A percentile compares a stretch with the other conserved stretches of the same genome.
phyloP scores from a whole-genome alignment of 1,139 yeast genomes.

The Taphrina flavorubra region DNA sequence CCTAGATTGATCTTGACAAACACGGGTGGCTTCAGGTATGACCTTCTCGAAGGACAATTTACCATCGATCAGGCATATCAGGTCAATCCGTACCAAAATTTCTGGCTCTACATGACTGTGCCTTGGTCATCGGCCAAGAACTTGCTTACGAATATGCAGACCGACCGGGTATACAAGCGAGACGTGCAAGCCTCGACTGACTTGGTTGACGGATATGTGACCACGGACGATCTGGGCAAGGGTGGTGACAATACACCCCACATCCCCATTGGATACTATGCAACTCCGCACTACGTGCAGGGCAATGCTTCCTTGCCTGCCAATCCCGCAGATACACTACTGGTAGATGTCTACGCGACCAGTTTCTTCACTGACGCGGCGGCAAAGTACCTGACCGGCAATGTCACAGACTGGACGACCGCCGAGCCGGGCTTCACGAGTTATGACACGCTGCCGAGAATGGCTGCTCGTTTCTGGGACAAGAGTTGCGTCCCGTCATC shows the following conservation, averaged over 20 bases:
- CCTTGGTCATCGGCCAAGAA: constrained; percentile 60
- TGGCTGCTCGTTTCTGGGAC: constrained; percentile 16
- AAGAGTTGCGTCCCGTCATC: constrained; percentile 13
- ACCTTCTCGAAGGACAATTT: constrained; percentile 82
- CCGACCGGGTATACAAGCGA: constrained; percentile 18
- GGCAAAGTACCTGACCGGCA: constrained; percentile 4
- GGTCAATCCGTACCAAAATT: constrained; percentile 83
- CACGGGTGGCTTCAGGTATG: constrained; percentile 89
- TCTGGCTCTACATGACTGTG: constrained; percentile 66
- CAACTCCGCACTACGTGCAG: constrained; percentile 62
- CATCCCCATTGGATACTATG: constrained; percentile 62
- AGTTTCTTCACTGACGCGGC: constrained; percentile 24
- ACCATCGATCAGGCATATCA: constrained; percentile 80
- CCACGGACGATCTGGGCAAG: constrained; percentile 79
- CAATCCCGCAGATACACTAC: background rate
- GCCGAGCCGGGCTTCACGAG: constrained; percentile 13
- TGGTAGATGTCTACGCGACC: constrained; percentile 28
- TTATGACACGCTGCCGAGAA: constrained; percentile 14
- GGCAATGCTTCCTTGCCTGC: constrained; percentile 17
- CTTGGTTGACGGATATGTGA: constrained; percentile 68
- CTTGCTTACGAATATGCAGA: constrained; percentile 24
- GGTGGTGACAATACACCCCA: constrained; percentile 92
- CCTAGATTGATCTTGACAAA: constrained; percentile 74
- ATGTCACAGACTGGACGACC: constrained; percentile 21
- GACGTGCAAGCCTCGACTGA: constrained; percentile 7